Conservation (phyloP, 805 yeast genomes). For the Saturnispora dispora region DNA sequence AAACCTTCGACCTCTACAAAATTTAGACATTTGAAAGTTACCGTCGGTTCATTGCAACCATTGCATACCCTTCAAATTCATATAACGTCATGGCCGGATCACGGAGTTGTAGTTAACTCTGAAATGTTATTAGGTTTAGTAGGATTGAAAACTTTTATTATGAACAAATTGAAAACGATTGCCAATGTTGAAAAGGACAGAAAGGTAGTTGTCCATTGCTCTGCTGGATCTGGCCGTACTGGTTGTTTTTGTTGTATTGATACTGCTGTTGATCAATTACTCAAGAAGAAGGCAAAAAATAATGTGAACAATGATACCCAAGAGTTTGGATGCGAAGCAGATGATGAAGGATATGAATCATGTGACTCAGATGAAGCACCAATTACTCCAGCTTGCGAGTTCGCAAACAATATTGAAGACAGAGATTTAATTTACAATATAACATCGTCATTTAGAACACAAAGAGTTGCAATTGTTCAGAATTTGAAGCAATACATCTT, state of each 20-base stretch:
- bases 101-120: constrained; percentile 51
- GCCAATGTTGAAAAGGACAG: constrained; percentile 5
- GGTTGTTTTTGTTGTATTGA: constrained; percentile 81
- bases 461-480: constrained; percentile 52
- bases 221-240: constrained; percentile 96
- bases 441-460: constrained; percentile 40
- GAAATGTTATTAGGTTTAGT: constrained; percentile 49
- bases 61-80: constrained; percentile 67
- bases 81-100: constrained; percentile 75
- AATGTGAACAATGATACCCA: constrained; percentile 6
- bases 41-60: constrained; percentile 23
- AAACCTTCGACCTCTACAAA: neutral
- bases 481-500: constrained; percentile 45
- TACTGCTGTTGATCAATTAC: constrained; percentile 35
- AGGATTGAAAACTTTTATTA: constrained; percentile 28
- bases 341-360: constrained; percentile 7
- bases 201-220: constrained; percentile 78
- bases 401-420: constrained; percentile 5
- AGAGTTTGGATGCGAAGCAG: constrained; percentile 2
- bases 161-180: constrained; percentile 10
- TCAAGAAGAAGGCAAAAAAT: constrained; percentile 16
- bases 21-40: constrained; percentile 38
- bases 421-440: constrained; percentile 37
- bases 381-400: constrained; percentile 6
- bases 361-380: neutral